phyloP scores from a whole-genome alignment of 495 filamentous ascomycete species.

The Talaromyces stipitatus region DNA sequence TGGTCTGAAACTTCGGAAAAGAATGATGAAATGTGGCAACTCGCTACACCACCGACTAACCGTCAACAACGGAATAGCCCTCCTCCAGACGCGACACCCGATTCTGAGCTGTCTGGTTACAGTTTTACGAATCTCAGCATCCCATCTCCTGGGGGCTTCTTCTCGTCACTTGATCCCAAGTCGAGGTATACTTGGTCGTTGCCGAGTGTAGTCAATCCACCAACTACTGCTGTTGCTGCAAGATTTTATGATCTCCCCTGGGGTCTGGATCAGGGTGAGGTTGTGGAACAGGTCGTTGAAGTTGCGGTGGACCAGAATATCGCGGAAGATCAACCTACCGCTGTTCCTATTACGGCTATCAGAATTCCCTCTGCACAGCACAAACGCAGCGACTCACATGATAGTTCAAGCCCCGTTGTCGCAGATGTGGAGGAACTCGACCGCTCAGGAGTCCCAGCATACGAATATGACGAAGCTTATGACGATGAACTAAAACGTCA shows the following conservation, averaged over 20 bases:
- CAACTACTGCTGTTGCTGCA: slow-evolving; percentile 73
- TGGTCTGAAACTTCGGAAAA: slow-evolving; percentile 41
- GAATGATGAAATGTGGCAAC: slow-evolving; percentile 40
- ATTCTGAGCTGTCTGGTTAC: slow-evolving; percentile 40
- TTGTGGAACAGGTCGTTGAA: slow-evolving; percentile 65
- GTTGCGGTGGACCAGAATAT: slow-evolving; percentile 38
- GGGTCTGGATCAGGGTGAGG: slow-evolving; percentile 36
- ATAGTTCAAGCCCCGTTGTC: slow-evolving; percentile 17
- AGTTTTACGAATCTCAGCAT: slow-evolving; percentile 69
- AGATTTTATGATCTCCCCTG: slow-evolving; percentile 80
- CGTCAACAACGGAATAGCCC: slow-evolving; percentile 6
- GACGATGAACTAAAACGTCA: slow-evolving; percentile 52
- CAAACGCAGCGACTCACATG: slow-evolving; percentile 17
- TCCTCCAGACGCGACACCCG: slow-evolving; percentile 34
- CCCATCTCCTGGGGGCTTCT: slow-evolving; percentile 86
- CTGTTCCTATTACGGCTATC: slow-evolving; percentile 46
- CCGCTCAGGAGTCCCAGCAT: slow-evolving; percentile 16
- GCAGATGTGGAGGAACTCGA: slow-evolving; percentile 30
- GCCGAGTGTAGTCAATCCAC: slow-evolving; percentile 40
- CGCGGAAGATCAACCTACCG: slow-evolving; percentile 33
- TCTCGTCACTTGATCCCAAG: slow-evolving; percentile 66
- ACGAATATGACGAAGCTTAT: slow-evolving; percentile 66
- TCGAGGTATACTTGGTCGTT: slow-evolving; percentile 71
- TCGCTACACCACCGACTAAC: slow-evolving; percentile 13
- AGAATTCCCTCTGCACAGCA: slow-evolving; percentile 19